phyloP scores from a whole-genome alignment of 495 filamentous ascomycete species.

The Neurospora sp. region DNA sequence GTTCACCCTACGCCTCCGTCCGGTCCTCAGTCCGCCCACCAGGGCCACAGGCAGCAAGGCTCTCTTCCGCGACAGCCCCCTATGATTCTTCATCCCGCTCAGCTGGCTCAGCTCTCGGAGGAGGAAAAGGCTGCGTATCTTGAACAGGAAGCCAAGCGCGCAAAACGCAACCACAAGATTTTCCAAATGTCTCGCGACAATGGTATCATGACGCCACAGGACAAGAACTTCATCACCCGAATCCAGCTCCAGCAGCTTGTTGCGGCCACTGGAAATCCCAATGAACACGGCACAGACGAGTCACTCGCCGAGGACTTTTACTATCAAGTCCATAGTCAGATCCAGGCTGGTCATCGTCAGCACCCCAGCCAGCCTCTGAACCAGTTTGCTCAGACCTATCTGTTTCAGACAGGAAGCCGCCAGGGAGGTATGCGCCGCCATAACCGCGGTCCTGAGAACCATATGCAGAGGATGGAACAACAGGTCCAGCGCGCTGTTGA shows the following conservation, averaged over 20 bases:
- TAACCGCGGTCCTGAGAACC: slow-evolving; percentile 75
- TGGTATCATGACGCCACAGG: slow-evolving; percentile 95
- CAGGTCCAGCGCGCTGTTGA: slow-evolving; percentile 96
- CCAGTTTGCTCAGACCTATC: slow-evolving; percentile 95
- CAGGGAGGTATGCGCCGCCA: slow-evolving; percentile 62
- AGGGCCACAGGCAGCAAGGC: slow-evolving; percentile 25
- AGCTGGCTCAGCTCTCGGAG: slow-evolving; percentile 67
- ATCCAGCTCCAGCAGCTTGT: slow-evolving; percentile 97
- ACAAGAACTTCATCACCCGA: slow-evolving; percentile 98
- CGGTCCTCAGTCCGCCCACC: slow-evolving; percentile 15
- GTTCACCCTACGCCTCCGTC: slow-evolving; percentile 15
- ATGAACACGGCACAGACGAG: slow-evolving; percentile 67
- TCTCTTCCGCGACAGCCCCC: slow-evolving; percentile 28
- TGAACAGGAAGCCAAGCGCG: slow-evolving; percentile 84
- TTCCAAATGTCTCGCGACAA: slow-evolving; percentile 87
- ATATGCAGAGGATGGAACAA: slow-evolving; percentile 98
- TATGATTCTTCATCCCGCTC: slow-evolving; percentile 58
- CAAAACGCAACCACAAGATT: slow-evolving; percentile 98
- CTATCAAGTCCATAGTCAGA: slow-evolving; percentile 92
- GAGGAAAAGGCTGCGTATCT: slow-evolving; percentile 69
- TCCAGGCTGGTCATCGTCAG: slow-evolving; percentile 76
- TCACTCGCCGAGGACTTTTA: slow-evolving; percentile 90
- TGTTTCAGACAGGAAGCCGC: slow-evolving; percentile 82
- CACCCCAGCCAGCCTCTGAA: slow-evolving; percentile 84
- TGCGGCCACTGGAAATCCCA: slow-evolving; percentile 76